Evolutionary conservation across 345 rosid genomes (phyloP).

Genomic region (Jatropha curcas): DNA sequence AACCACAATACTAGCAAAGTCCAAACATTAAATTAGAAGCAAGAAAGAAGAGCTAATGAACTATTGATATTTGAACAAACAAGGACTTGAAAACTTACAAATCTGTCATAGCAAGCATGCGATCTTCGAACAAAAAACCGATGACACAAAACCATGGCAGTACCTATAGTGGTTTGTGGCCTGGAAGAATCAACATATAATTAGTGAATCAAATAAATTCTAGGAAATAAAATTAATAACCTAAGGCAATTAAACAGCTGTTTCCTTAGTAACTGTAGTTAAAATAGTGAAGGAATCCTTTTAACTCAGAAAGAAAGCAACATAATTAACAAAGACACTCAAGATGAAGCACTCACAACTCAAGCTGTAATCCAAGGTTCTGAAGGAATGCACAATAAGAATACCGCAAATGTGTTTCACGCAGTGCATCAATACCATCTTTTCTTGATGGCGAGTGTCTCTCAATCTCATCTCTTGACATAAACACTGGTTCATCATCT

Average conservation of each 20-base stretch:
- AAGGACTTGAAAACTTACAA: constrained; percentile 46
- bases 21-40: background rate
- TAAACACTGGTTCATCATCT: constrained; percentile 59
- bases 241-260: background rate
- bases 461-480: constrained; percentile 78
- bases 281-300: too few relatives aligned
- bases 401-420: constrained; percentile 74
- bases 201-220: constrained; percentile 1
- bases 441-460: constrained; percentile 75
- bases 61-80: too few relatives aligned
- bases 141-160: constrained; percentile 84
- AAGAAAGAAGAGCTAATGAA: constrained; percentile 2
- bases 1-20: background rate
- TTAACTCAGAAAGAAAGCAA: background rate
- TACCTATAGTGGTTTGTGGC: constrained; percentile 73
- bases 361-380: constrained; percentile 65
- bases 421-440: constrained; percentile 71
- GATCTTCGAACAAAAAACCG: constrained; percentile 75
- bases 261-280: background rate
- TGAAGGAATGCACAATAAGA: constrained; percentile 73
- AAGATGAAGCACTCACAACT: constrained; percentile 53
- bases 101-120: constrained; percentile 84
- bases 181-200: constrained; percentile 33
- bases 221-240: background rate
- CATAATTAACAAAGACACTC: background rate